Evolutionary conservation across 352 stramenopile species (phyloP).

Genomic region (Phytophthora ramorum): DNA sequence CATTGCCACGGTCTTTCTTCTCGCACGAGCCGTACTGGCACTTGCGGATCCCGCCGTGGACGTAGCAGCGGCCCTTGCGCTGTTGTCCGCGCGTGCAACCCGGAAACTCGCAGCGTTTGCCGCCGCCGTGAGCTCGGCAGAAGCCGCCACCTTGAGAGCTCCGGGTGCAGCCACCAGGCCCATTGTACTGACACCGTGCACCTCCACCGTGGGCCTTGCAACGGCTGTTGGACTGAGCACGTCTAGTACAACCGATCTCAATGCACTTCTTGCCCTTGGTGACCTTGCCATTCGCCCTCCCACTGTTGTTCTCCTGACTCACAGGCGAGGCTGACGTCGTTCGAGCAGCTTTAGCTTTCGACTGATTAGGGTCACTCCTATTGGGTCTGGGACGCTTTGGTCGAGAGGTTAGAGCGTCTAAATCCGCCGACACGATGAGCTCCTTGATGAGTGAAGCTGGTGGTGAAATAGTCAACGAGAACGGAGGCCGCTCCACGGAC

Average conservation of each 20-base stretch:
- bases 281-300: slow-evolving; percentile 29
- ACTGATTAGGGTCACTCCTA: neutral
- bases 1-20: slow-evolving; percentile 89
- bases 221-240: slow-evolving; percentile 83
- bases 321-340: slow-evolving; percentile 21
- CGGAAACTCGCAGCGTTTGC: slow-evolving; percentile 81
- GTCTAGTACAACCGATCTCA: slow-evolving; percentile 59
- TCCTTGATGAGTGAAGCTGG: slow-evolving; percentile 44
- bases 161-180: slow-evolving; percentile 63
- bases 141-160: slow-evolving; percentile 85
- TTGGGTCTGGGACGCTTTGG: slow-evolving; percentile 21
- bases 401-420: slow-evolving; percentile 9
- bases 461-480: slow-evolving; percentile 40
- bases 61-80: slow-evolving; percentile 85
- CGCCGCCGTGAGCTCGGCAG: slow-evolving; percentile 80
- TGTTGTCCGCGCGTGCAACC: slow-evolving; percentile 78
- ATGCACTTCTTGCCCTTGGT: slow-evolving; percentile 84
- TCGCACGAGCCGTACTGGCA: slow-evolving; percentile 77
- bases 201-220: slow-evolving; percentile 84
- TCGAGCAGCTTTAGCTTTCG: slow-evolving; percentile 24
- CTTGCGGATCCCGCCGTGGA: slow-evolving; percentile 85
- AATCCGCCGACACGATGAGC: slow-evolving; percentile 45
- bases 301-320: slow-evolving; percentile 21
- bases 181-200: slow-evolving; percentile 71
- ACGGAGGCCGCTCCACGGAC: slow-evolving; percentile 17